Evolutionary conservation across 2,329 filamentous ascomycete genomes (phyloP).

Genomic region (Phoma herbarum): DNA sequence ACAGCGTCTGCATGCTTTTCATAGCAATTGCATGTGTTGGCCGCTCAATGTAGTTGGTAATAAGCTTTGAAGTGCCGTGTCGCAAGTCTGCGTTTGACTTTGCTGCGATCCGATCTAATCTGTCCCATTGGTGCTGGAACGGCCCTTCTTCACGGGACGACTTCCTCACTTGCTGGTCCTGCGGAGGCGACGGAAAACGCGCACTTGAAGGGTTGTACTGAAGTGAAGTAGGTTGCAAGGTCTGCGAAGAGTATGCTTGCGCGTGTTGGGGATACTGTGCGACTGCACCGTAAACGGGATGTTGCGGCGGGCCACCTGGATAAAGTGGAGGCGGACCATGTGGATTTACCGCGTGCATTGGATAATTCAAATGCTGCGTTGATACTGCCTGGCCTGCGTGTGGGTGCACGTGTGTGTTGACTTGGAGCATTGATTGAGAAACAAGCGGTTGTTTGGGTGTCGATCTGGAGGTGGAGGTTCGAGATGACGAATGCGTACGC

Average conservation of each 20-base stretch:
- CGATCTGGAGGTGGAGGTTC: conserved; percentile 7
- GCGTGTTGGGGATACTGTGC: conserved; percentile 29
- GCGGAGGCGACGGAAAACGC: conserved; percentile 32
- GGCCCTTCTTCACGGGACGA: conserved; percentile 30
- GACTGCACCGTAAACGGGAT: conserved; percentile 33
- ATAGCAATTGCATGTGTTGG: conserved; percentile 41
- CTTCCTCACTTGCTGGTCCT: conserved; percentile 12
- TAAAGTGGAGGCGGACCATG: conserved; percentile 23
- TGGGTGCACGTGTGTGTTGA: conserved; percentile 10
- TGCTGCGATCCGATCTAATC: conserved; percentile 40
- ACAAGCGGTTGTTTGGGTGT: conserved; percentile 6
- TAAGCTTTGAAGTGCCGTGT: conserved; percentile 40
- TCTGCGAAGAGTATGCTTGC: conserved; percentile 27
- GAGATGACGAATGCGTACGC: conserved; percentile 16
- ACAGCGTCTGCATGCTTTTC: conserved; percentile 50
- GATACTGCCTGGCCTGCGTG: conserved; percentile 24
- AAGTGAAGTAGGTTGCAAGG: conserved; percentile 27
- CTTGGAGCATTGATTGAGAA: conserved; percentile 10
- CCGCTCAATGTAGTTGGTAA: conserved; percentile 41
- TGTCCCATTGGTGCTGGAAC: conserved; percentile 42
- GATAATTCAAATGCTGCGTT: conserved; percentile 23
- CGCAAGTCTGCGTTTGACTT: conserved; percentile 43
- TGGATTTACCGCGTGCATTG: conserved; percentile 18
- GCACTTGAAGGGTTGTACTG: conserved; percentile 33
- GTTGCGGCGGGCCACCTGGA: conserved; percentile 26